phyloP scores from a whole-genome alignment of 306 rosid genomes.

The Trifolium fragiferum region DNA sequence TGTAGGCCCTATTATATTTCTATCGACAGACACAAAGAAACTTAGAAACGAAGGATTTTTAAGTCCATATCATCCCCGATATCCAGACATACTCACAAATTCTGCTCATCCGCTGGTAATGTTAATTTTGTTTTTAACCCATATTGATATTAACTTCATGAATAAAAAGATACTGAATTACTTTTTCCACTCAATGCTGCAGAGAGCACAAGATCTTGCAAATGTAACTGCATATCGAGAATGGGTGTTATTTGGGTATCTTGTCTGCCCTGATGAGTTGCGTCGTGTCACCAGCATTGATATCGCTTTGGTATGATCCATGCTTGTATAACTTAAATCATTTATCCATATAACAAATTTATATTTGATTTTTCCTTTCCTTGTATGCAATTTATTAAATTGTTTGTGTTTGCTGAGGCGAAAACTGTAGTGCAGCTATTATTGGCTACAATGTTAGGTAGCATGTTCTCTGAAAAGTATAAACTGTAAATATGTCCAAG shows the following conservation, averaged over 20 bases:
- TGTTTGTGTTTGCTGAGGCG: conserved; percentile 32
- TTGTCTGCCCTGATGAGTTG: conserved; percentile 98
- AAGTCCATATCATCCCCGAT: conserved; percentile 99
- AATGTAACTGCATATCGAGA: conserved; percentile 97
- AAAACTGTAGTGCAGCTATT: conserved; percentile 12
- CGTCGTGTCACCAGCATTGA: conserved; percentile 99
- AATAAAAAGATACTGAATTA: conserved; percentile 38
- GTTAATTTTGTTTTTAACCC: conserved; percentile 19
- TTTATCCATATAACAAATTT: conserved; percentile 27
- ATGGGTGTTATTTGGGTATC: conserved; percentile 98
- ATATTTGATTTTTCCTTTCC: conserved; percentile 34
- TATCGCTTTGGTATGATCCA: conserved; percentile 82
- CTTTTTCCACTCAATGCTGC: conserved; percentile 43
- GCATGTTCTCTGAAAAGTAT: conserved; percentile 25
- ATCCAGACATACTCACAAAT: conserved; percentile 97
- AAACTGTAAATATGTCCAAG: conserved; percentile 4
- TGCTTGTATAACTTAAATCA: conserved; percentile 31
- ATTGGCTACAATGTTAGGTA: conserved; percentile 21
- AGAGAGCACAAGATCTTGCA: conserved; percentile 99
- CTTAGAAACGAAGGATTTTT: conserved; percentile 97
- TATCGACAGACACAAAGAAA: conserved; percentile 95
- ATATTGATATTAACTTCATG: conserved; percentile 35
- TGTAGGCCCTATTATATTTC: conserved; percentile 92
- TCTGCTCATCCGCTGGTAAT: conserved; percentile 98
- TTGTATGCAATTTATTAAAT: conserved; percentile 16